Evolutionary conservation across 164 flowering plant genomes (phyloP).

Genomic region (Houttuynia cordata): DNA sequence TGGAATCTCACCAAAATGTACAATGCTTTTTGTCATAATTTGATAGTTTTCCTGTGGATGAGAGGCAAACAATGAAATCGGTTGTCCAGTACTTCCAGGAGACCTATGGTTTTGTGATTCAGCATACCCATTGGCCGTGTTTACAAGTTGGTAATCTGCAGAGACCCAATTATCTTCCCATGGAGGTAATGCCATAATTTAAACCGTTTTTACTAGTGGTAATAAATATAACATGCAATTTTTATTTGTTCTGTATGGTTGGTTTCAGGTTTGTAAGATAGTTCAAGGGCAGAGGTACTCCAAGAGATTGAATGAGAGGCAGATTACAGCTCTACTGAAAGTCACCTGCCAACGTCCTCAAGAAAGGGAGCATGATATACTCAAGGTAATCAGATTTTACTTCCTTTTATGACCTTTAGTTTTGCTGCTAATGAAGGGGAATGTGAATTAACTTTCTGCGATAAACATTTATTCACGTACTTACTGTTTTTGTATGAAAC

Average conservation of each 20-base stretch:
- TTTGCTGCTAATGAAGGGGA: too few relatives aligned
- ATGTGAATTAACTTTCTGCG: background rate
- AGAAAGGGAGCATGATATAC: conserved; percentile 59
- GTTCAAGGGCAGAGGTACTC: conserved; percentile 76
- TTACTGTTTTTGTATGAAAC: too few relatives aligned
- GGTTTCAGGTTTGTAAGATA: conserved; percentile 64
- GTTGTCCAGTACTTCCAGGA: conserved; percentile 18
- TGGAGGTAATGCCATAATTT: conserved; percentile 1
- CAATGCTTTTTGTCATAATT: too few relatives aligned
- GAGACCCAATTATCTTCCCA: conserved; percentile 2
- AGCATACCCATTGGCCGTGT: conserved; percentile 18
- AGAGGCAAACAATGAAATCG: conserved; percentile 11
- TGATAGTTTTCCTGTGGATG: conserved; percentile 10
- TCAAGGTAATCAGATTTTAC: conserved; percentile 29
- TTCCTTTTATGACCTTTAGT: too few relatives aligned
- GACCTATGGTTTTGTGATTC: conserved; percentile 15
- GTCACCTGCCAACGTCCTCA: conserved; percentile 79
- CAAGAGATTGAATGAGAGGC: conserved; percentile 73
- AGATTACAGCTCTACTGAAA: conserved; percentile 63
- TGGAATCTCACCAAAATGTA: background rate
- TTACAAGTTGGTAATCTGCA: conserved; percentile 12
- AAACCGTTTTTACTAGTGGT: conserved; percentile 40
- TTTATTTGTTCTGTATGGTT: conserved; percentile 7
- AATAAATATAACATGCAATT: conserved; percentile 46
- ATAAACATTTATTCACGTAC: too few relatives aligned